Percentiles rank a stretch among this genome's conserved stretches.
These are phyloP conservation scores for Vanderwaltozyma verrucispora DNA, from an alignment of 805 yeast species.

Conservation along the genomic window DNA sequence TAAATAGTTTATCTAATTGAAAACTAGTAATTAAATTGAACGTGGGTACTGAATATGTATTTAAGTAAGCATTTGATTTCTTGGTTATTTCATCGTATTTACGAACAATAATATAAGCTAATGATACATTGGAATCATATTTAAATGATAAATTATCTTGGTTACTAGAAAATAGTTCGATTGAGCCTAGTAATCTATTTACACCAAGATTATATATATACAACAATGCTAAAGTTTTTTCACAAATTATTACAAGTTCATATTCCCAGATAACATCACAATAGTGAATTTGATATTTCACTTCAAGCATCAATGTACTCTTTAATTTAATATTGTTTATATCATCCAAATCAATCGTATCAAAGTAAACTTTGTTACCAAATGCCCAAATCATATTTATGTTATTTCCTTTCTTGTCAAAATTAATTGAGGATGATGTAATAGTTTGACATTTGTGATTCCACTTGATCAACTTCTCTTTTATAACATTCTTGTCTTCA, in stretches of 20 bases:
- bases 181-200: neutral
- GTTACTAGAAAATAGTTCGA: neutral
- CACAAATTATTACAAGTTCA: neutral
- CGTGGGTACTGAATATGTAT: neutral
- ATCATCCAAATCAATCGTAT: neutral
- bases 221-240: neutral
- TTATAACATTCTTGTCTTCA: neutral
- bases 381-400: slow-evolving; percentile 1
- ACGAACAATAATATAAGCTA: neutral
- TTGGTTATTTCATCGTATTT: neutral
- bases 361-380: neutral
- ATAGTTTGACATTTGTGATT: neutral
- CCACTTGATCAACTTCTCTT: neutral
- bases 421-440: neutral
- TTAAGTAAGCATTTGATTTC: neutral
- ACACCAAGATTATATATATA: neutral
- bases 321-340: too few relatives aligned
- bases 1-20: neutral
- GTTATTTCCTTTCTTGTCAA: neutral
- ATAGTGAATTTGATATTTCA: neutral
- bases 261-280: neutral
- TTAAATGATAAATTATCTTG: neutral
- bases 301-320: neutral
- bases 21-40: neutral
- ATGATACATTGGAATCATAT: too few relatives aligned